Conservation (phyloP, 108 stramenopile species). For the Craspedostauros australis region DNA sequence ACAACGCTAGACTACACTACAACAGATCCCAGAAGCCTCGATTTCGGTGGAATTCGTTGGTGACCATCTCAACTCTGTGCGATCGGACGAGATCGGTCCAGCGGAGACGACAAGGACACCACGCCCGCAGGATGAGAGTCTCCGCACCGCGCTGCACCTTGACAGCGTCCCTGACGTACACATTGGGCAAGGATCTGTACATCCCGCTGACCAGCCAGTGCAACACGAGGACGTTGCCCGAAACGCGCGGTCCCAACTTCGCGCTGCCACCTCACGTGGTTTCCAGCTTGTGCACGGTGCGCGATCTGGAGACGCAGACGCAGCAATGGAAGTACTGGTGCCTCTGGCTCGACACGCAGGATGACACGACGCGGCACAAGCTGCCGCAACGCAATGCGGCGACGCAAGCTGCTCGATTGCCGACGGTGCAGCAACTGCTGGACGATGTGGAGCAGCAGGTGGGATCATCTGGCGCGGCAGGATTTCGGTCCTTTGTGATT, state of each 20-base stretch:
- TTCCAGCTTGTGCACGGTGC: slow-evolving; percentile 38
- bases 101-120: too few relatives aligned
- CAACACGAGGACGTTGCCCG: slow-evolving; percentile 52
- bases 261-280: slow-evolving; percentile 37
- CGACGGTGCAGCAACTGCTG: slow-evolving; percentile 30
- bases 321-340: slow-evolving; percentile 13
- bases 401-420: slow-evolving; percentile 7
- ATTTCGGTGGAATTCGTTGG: too few relatives aligned
- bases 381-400: slow-evolving; percentile 5
- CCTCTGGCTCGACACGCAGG: slow-evolving; percentile 10
- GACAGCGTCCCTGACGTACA: slow-evolving; percentile 40
- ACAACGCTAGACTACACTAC: too few relatives aligned
- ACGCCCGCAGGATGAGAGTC: too few relatives aligned
- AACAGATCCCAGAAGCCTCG: too few relatives aligned
- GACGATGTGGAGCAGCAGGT: slow-evolving; percentile 22
- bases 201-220: slow-evolving; percentile 61
- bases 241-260: slow-evolving; percentile 60
- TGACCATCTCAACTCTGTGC: too few relatives aligned
- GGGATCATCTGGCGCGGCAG: not conserved
- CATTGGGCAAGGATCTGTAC: slow-evolving; percentile 56
- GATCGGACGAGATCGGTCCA: too few relatives aligned
- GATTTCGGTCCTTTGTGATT: slow-evolving; percentile 49
- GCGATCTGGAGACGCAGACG: slow-evolving; percentile 32
- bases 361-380: not conserved
- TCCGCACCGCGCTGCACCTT: too few relatives aligned